A percentile compares a stretch with the other conserved stretches of the same genome.
Evolutionary conservation across 140 eudicot genomes (phyloP).

Genomic region (Senecio squalidus): DNA sequence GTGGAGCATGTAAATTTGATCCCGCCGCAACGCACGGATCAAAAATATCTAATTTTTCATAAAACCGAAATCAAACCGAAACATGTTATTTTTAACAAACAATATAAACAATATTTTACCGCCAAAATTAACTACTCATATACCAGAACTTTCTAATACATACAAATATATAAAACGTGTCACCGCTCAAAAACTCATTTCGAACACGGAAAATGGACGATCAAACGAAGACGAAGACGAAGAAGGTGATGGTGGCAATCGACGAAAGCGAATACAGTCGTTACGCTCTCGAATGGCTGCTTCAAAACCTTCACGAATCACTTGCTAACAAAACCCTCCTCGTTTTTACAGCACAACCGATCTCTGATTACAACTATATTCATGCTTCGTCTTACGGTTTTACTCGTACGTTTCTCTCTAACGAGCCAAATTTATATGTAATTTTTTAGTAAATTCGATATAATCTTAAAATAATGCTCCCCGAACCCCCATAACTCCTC

Average conservation of each 20-base stretch:
- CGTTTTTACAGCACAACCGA: conserved; percentile 41
- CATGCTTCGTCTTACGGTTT: conserved; percentile 39
- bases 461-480: too few species aligned
- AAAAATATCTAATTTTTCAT: too few species aligned
- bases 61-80: too few species aligned
- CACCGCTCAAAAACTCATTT: not conserved
- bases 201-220: conserved; percentile 18
- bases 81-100: not conserved
- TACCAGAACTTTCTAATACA: not conserved
- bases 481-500: too few species aligned
- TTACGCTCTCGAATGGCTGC: conserved; percentile 57
- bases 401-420: conserved; percentile 44
- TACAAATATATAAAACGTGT: not conserved
- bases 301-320: conserved; percentile 32
- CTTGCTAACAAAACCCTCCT: conserved; percentile 27
- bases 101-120: not conserved
- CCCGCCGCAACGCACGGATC: too few species aligned
- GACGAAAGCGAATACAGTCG: conserved; percentile 54
- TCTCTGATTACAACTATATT: conserved; percentile 30
- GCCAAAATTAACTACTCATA: not conserved
- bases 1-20: too few species aligned
- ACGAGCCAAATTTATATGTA: too few species aligned
- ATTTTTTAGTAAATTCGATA: too few species aligned
- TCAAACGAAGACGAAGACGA: conserved; percentile 29
- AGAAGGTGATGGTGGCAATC: conserved; percentile 59